Evolutionary conservation across 495 filamentous ascomycete genomes (phyloP).

Genomic region (Friedmanniomyces simplex): DNA sequence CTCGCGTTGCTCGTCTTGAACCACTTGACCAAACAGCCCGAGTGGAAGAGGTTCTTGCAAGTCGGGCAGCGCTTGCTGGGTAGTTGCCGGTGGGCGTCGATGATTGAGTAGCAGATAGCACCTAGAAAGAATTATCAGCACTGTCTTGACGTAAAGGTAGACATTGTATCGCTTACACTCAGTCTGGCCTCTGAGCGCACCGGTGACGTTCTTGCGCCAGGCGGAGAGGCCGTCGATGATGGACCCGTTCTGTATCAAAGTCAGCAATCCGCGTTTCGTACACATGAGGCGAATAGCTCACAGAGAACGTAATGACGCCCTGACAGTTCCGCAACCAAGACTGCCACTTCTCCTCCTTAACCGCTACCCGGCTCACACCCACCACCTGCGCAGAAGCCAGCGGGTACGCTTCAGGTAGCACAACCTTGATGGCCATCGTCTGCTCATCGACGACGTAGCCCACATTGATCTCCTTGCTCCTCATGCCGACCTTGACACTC

Average conservation of each 20-base stretch:
- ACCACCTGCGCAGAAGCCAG: conserved; percentile 66
- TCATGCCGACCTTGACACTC: conserved; percentile 49
- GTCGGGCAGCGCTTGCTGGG: conserved; percentile 86
- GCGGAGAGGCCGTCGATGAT: conserved; percentile 74
- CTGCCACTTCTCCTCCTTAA: conserved; percentile 83
- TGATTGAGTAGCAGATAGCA: conserved; percentile 91
- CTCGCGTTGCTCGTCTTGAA: conserved; percentile 86
- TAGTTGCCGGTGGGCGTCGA: conserved; percentile 73
- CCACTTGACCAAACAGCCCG: conserved; percentile 84
- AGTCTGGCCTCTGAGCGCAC: conserved; percentile 80
- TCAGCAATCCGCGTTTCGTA: conserved; percentile 1
- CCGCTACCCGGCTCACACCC: conserved; percentile 68
- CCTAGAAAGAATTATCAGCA: neutral
- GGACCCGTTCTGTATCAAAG: conserved; percentile 49
- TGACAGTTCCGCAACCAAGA: conserved; percentile 76
- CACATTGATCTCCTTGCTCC: conserved; percentile 64
- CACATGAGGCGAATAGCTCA: conserved; percentile 26
- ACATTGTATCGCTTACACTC: conserved; percentile 71
- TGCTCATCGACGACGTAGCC: conserved; percentile 83
- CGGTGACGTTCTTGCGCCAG: conserved; percentile 73
- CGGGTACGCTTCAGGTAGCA: conserved; percentile 70
- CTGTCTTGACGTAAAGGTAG: too few species aligned
- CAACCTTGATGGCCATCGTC: conserved; percentile 63
- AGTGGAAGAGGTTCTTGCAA: conserved; percentile 91
- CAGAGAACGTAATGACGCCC: conserved; percentile 82